Percentiles rank a stretch among this genome's conserved stretches.
These are phyloP conservation scores for Coemansia pectinata DNA, from an alignment of 192 early-diverging fungal genomes.

Conservation along the genomic window DNA sequence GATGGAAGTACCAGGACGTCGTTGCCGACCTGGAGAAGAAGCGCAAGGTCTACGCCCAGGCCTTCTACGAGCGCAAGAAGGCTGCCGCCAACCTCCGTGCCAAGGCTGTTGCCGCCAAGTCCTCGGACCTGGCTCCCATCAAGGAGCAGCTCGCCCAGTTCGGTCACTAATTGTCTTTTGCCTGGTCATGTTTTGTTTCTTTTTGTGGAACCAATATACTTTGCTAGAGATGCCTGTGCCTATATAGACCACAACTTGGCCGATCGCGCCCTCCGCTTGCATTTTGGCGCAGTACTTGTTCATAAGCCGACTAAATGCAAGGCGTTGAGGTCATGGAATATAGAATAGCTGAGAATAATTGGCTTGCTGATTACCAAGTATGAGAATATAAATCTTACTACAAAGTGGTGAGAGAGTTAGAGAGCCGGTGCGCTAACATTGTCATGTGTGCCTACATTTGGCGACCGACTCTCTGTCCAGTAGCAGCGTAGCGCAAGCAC, in stretches of 20 bases:
- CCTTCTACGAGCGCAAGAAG: slow-evolving; percentile 92
- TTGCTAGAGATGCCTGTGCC: not conserved
- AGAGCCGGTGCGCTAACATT: not conserved
- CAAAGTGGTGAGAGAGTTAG: not conserved
- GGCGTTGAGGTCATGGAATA: not conserved
- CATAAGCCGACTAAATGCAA: not conserved
- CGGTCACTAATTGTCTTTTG: slow-evolving; percentile 58
- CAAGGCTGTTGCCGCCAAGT: slow-evolving; percentile 60
- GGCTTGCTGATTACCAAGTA: not conserved
- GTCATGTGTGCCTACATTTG: not conserved
- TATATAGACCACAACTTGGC: not conserved
- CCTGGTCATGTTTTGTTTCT: not conserved
- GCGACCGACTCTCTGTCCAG: not conserved
- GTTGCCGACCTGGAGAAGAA: slow-evolving; percentile 97
- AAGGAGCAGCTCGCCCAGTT: slow-evolving; percentile 59
- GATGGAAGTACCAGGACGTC: slow-evolving; percentile 99
- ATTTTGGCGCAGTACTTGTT: not conserved
- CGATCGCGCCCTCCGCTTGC: not conserved
- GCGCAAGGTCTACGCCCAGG: slow-evolving; percentile 92
- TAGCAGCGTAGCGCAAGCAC: not conserved
- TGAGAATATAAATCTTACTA: not conserved
- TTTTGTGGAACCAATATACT: not conserved
- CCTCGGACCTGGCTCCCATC: slow-evolving; percentile 59
- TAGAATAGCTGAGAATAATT: not conserved
- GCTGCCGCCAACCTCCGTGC: slow-evolving; percentile 68